Evolutionary conservation across 106 monocot genomes (phyloP).

Genomic region (Dactylorhiza incarnata): DNA sequence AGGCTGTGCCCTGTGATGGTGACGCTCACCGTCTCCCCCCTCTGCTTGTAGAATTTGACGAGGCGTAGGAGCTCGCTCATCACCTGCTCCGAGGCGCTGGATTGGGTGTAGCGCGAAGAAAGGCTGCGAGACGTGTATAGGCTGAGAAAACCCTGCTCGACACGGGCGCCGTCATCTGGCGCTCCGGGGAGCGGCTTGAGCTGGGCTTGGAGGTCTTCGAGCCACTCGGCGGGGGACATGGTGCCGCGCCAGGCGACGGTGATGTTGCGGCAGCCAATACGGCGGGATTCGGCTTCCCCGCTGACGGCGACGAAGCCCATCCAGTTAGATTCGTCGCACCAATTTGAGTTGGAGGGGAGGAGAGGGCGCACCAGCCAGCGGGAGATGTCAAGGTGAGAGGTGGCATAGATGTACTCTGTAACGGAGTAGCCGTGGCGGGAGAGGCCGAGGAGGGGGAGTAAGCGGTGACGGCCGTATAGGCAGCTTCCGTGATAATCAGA

Average conservation of each 20-base stretch:
- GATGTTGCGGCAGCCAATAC: conserved; percentile 48
- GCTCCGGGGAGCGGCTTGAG: conserved; percentile 19
- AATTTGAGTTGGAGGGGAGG: conserved; percentile 21
- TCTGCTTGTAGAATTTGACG: conserved; percentile 30
- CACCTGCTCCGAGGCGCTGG: conserved; percentile 66
- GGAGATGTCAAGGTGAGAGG: conserved; percentile 40
- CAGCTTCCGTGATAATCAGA: conserved; percentile 50
- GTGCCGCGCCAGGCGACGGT: conserved; percentile 74
- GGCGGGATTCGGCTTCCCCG: conserved; percentile 36
- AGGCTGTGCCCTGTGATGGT: conserved; percentile 79
- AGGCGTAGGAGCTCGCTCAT: conserved; percentile 40
- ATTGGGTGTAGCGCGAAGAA: conserved; percentile 34
- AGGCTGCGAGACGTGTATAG: conserved; percentile 50
- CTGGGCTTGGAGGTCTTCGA: conserved; percentile 37
- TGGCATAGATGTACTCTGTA: conserved; percentile 64
- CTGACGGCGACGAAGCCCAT: conserved; percentile 73
- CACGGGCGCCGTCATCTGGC: conserved; percentile 15
- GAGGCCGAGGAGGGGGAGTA: conserved; percentile 38
- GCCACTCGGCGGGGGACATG: conserved; percentile 39
- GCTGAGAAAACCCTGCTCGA: conserved; percentile 58
- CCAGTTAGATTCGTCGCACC: conserved; percentile 71
- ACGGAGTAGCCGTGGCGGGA: conserved; percentile 28
- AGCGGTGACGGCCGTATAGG: conserved; percentile 29
- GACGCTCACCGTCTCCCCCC: conserved; percentile 54
- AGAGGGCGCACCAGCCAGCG: conserved; percentile 34